Evolutionary conservation across 495 filamentous ascomycete species (phyloP), one percentile per base, ranked within the genome.

Genomic region (Darksidea phi): DNA sequence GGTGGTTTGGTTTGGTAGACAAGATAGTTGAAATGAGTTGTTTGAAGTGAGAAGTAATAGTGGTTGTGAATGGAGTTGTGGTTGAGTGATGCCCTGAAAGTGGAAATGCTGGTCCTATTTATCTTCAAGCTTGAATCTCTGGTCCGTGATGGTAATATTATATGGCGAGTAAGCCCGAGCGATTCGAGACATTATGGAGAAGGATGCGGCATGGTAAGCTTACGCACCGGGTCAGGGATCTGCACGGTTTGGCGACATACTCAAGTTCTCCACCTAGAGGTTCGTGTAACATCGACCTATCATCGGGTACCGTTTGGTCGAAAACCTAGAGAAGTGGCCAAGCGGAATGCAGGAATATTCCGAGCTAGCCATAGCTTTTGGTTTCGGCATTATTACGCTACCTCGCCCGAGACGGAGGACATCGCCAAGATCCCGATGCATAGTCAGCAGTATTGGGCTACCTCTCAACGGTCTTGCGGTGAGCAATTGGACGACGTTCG

Each of bases 341-440:
- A 43, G 5, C 41, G 18, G 13, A 43, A 13, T 3, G 41, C 15
- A 15, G 13, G 41, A 43, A 43, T 43, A 43, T 43, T 43, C 41
- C 41, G 18, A 6, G 41, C 6, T n/a, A n/a, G 5, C 41, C 18
- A 43, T 43, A 15, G 13, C 41, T 43, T 43, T 3, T 32, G 5
- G 6, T 20, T 15, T 43, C 41, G 18, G 41, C 41, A 13, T 43
- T 15, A 43, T n/a, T n/a, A 43, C 15, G 41, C 41, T 6, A 20
- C 3, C 15, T 3, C 6, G 13, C 41, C 18, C 41, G 13, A 6
- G 3, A 43, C 18, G 41, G 41, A 43, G 15, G 13, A 20, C 13
- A 13, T 43, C 41, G 41, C 41, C 41, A 43, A 43, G 41, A n/a
- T 43, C 41, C 41, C 41, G 41, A 43, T n/a, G 41, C 41, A 43